Evolutionary conservation across 2,329 filamentous ascomycete genomes (phyloP).

Genomic region (Trichoderma hamatum): DNA sequence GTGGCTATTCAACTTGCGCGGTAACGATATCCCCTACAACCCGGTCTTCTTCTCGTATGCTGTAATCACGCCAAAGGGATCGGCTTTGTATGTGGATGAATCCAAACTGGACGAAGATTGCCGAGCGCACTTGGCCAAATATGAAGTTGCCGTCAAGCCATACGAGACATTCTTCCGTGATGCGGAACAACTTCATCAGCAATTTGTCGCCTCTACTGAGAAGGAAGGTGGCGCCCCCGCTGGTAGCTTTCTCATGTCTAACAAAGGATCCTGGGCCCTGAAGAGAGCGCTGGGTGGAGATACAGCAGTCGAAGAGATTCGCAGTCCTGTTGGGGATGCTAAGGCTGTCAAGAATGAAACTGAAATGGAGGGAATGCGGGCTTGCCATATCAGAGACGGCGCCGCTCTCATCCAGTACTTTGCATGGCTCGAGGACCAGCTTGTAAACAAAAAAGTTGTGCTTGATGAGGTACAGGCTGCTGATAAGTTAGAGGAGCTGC

Average conservation of each 20-base stretch:
- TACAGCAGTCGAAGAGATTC: slow-evolving; percentile 78
- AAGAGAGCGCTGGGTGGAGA: slow-evolving; percentile 85
- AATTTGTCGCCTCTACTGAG: slow-evolving; percentile 46
- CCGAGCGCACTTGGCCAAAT: slow-evolving; percentile 68
- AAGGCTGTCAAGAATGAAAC: slow-evolving; percentile 94
- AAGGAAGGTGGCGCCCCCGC: slow-evolving; percentile 36
- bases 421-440: slow-evolving; percentile 91
- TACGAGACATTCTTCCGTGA: slow-evolving; percentile 83
- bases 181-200: slow-evolving; percentile 59
- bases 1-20: slow-evolving; percentile 97
- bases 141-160: slow-evolving; percentile 73
- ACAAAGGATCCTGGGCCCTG: slow-evolving; percentile 89
- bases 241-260: slow-evolving; percentile 83
- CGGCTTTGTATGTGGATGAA: slow-evolving; percentile 82
- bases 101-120: slow-evolving; percentile 73
- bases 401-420: slow-evolving; percentile 91
- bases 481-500: slow-evolving; percentile 81
- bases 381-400: slow-evolving; percentile 91
- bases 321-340: slow-evolving; percentile 85
- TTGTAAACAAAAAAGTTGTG: slow-evolving; percentile 70
- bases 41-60: slow-evolving; percentile 99
- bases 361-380: slow-evolving; percentile 89
- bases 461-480: slow-evolving; percentile 91
- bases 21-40: slow-evolving; percentile 95
- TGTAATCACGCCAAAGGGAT: slow-evolving; percentile 74